A percentile compares a stretch with the other conserved stretches of the same genome.
phyloP scores from a whole-genome alignment of 164 flowering plant genomes.

The Nymphaea colorata region DNA sequence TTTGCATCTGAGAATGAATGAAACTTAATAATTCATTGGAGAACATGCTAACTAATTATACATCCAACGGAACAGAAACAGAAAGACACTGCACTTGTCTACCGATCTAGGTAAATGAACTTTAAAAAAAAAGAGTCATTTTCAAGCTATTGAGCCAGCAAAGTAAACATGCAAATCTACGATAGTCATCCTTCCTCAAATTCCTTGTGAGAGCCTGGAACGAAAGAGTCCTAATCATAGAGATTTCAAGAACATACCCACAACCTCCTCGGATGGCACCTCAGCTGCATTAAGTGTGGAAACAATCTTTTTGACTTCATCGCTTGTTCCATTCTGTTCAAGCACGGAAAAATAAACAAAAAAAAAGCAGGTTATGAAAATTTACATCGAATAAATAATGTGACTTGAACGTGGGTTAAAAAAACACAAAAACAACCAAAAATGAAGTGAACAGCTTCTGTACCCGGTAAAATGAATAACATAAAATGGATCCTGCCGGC shows the following conservation, averaged over 20 bases:
- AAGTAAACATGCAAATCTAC: background rate
- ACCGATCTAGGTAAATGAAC: background rate
- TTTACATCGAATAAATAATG: background rate
- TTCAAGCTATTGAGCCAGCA: background rate
- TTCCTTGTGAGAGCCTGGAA: background rate
- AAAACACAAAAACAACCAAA: too few relatives aligned
- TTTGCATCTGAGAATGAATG: too few relatives aligned
- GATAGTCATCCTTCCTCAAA: background rate
- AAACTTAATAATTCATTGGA: too few relatives aligned
- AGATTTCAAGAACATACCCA: slow-evolving; percentile 30
- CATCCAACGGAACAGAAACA: background rate
- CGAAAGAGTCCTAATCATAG: background rate
- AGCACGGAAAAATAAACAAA: background rate
- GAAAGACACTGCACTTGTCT: background rate
- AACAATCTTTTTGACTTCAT: slow-evolving; percentile 83
- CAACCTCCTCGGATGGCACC: slow-evolving; percentile 68
- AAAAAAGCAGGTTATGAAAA: background rate
- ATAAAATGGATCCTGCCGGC: background rate
- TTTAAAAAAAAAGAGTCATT: background rate
- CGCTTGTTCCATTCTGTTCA: slow-evolving; percentile 70
- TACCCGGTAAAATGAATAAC: background rate
- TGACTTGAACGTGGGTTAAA: background rate
- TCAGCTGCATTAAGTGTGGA: slow-evolving; percentile 44
- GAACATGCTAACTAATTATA: background rate
- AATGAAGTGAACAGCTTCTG: background rate